Evolutionary conservation across 1,284 basidiomycete species (phyloP).

Genomic region (Hortiboletus rubellus): DNA sequence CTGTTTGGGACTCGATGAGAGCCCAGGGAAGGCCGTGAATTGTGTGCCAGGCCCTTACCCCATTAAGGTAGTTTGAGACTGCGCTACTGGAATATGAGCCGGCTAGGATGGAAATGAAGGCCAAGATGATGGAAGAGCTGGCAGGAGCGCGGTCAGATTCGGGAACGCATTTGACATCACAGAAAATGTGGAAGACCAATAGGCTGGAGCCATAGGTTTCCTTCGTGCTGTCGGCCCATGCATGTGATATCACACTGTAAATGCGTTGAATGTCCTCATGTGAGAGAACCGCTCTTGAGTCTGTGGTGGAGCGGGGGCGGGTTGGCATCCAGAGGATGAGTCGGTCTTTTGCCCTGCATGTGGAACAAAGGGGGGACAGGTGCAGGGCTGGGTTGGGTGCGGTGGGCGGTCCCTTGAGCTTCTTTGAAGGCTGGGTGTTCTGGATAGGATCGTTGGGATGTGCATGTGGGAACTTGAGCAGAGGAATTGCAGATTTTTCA

Average conservation of each 20-base stretch:
- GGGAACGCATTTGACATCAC: neutral
- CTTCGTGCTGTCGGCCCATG: neutral
- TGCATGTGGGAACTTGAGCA: no score
- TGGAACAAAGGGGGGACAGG: no score
- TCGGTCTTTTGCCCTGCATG: no score
- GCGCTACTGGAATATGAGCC: accelerated
- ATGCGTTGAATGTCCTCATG: no score
- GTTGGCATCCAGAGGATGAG: no score
- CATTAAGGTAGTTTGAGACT: neutral
- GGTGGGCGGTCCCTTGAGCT: no score
- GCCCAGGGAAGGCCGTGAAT: slow-evolving; percentile 18
- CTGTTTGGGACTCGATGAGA: slow-evolving; percentile 18
- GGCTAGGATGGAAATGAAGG: neutral
- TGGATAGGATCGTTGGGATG: no score
- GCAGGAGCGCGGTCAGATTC: neutral
- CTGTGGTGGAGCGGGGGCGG: no score
- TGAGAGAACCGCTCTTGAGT: no score
- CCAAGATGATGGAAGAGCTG: neutral
- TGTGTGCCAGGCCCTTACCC: neutral
- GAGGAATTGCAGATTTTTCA: no score
- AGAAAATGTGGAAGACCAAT: neutral
- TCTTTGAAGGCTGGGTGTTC: no score
- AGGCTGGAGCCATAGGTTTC: neutral
- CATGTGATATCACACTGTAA: neutral
- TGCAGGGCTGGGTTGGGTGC: no score